Conservation (phyloP, 805 yeast species). For the Schwanniomyces yamadae region DNA sequence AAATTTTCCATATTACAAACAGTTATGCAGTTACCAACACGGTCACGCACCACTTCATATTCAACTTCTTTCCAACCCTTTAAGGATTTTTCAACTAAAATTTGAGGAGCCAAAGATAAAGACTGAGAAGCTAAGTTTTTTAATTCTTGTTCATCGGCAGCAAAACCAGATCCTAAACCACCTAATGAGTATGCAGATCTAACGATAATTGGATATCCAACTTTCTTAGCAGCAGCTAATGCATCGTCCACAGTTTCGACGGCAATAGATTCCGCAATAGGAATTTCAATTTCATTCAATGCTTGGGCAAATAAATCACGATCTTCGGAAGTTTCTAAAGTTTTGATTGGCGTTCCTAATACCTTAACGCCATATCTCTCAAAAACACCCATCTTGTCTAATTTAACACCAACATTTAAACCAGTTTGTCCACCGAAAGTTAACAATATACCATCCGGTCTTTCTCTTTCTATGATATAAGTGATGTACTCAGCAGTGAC, state of each 20-base stretch:
- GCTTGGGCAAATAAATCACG: constrained; percentile 96
- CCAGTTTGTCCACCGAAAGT: constrained; percentile 99
- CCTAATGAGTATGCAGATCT: constrained; percentile 97
- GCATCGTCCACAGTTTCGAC: constrained; percentile 94
- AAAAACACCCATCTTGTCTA: constrained; percentile 93
- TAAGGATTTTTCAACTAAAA: constrained; percentile 91
- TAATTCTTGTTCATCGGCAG: constrained; percentile 77
- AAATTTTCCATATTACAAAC: constrained; percentile 99
- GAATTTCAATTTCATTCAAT: constrained; percentile 89
- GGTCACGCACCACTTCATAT: constrained; percentile 96
- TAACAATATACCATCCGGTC: constrained; percentile 92
- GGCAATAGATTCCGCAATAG: constrained; percentile 96
- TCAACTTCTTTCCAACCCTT: constrained; percentile 99
- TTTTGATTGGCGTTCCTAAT: constrained; percentile 94
- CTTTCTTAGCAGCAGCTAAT: constrained; percentile 77
- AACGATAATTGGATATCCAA: constrained; percentile 95
- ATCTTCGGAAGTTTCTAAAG: constrained; percentile 95
- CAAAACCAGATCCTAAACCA: constrained; percentile 97
- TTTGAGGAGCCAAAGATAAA: constrained; percentile 87
- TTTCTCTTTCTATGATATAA: constrained; percentile 91
- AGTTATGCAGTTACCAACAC: constrained; percentile 95
- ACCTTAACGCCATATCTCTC: constrained; percentile 90
- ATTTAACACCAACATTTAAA: constrained; percentile 90
- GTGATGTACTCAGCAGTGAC: constrained; percentile 96
- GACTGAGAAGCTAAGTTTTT: constrained; percentile 87